Percentiles rank a stretch among this genome's conserved stretches.
These are phyloP conservation scores for Bocquillonia castaneifolia DNA, from an alignment of 441 rosid genomes.

Conservation along the genomic window DNA sequence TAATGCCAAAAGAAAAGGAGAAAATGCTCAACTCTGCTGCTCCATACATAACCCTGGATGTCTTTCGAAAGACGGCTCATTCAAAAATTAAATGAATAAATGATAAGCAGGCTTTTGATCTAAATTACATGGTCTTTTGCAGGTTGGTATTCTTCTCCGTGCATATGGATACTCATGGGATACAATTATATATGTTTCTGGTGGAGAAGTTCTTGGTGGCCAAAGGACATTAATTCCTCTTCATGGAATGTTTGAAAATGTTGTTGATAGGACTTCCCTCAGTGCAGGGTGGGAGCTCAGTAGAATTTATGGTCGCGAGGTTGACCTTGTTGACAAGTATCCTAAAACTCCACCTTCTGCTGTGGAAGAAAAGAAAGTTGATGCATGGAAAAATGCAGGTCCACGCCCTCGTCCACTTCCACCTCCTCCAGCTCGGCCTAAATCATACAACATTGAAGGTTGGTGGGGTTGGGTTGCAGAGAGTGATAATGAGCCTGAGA, in stretches of 20 bases:
- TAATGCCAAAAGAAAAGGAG: not conserved
- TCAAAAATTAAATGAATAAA: no score
- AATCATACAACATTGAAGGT: conserved; percentile 88
- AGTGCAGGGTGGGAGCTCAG: conserved; percentile 82
- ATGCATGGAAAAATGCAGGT: conserved; percentile 55
- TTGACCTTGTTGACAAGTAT: conserved; percentile 43
- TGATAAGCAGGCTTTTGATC: not conserved
- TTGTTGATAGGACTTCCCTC: conserved; percentile 87
- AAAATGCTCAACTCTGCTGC: not conserved
- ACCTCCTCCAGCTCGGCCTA: conserved; percentile 84
- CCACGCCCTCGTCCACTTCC: conserved; percentile 95
- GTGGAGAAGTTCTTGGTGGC: conserved; percentile 97
- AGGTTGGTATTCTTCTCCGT: conserved; percentile 92
- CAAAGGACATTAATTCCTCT: conserved; percentile 81
- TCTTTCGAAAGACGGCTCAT: not conserved
- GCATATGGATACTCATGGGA: conserved; percentile 90
- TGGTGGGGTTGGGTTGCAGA: conserved; percentile 99
- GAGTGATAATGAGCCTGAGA: conserved; percentile 97
- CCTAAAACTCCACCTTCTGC: conserved; percentile 45
- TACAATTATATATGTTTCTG: conserved; percentile 74
- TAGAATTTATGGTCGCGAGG: conserved; percentile 84
- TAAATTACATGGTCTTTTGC: conserved; percentile 16
- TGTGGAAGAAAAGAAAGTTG: conserved; percentile 51
- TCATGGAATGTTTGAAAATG: conserved; percentile 87
- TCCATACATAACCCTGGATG: not conserved